Base-by-base conservation (phyloP, 768 basidiomycete genomes). In the Termitomyces sp. region DNA sequence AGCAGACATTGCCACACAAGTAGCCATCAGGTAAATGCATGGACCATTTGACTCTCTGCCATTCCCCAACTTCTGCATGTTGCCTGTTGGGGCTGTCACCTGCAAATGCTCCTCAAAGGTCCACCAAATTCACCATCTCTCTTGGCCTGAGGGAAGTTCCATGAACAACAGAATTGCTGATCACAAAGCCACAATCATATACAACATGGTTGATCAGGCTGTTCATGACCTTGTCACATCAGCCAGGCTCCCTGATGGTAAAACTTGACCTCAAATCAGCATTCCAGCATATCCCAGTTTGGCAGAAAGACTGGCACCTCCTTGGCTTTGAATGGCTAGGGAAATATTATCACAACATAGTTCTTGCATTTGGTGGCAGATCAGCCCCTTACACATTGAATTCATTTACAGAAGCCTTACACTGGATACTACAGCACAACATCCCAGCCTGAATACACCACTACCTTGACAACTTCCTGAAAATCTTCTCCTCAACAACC, bases 251-350 rank as follows among this genome's bases (percentile, higher is more conserved):
- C 1, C 63, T 73, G 0, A 67, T 78, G 64, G 66, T 65, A 2
- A 77, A 77, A 56, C 71, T 76, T 12, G 74, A 78, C 57, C 65
- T 79, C 7, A 69, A 74, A 56, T 69, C 73, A 10, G 78, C 75
- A 0, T 79, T 77, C 60, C 66, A 69, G 25, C 77, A 77, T 45
- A 72, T 77, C 36, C 75, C 73, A 0, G 66, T 78, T 3, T 64
- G 66, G 3, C 54, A 60, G 0, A 59, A 55, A 0, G 74, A 78
- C 60, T 73, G 72, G 70, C 72, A 65, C 36, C 71, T 72, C 15
- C 62, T 77, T 3, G 74, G 78, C 5, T 73, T 72, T 45, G 52
- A 65, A 32, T 77, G 76, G 74, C 48, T 63, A 1, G 56, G 53
- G 5, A n/a, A 53, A 32, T 67, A 71, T 50, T 79, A 73, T 57